phyloP scores from a whole-genome alignment of 108 stramenopile genomes.

The Cyclostephanos invisitatus region DNA sequence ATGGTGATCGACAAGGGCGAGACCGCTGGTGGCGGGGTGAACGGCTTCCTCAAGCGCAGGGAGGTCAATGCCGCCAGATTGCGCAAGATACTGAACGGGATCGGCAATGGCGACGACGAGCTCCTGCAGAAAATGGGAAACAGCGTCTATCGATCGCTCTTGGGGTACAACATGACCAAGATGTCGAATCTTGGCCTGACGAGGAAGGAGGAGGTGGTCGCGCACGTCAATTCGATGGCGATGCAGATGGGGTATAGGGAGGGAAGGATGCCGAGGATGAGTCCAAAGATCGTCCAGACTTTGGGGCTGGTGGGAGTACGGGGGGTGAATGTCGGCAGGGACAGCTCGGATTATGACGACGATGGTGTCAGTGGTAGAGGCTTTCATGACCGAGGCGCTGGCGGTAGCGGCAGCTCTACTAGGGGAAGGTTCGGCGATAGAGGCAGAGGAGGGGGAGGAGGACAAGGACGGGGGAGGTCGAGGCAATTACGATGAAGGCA shows the following conservation, averaged over 20 bases:
- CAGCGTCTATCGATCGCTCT: slow-evolving; percentile 54
- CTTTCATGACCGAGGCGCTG: slow-evolving; percentile 4
- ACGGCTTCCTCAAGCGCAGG: slow-evolving; percentile 27
- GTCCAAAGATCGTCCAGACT: slow-evolving; percentile 15
- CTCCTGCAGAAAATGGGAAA: slow-evolving; percentile 22
- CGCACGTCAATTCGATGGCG: slow-evolving; percentile 52
- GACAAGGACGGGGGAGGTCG: not conserved
- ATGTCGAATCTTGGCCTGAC: slow-evolving; percentile 44
- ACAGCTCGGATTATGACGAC: not conserved
- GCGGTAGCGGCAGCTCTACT: not conserved
- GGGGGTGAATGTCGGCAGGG: slow-evolving; percentile 32
- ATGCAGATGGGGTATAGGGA: slow-evolving; percentile 42
- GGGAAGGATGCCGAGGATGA: slow-evolving; percentile 32
- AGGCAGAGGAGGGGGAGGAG: not conserved
- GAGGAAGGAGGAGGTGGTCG: slow-evolving; percentile 58
- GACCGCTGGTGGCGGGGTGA: slow-evolving; percentile 31
- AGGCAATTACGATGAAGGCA: not conserved
- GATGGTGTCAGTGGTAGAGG: slow-evolving; percentile 6
- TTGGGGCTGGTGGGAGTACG: slow-evolving; percentile 35
- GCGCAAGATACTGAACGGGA: slow-evolving; percentile 35
- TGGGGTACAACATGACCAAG: slow-evolving; percentile 73
- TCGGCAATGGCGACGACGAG: slow-evolving; percentile 17
- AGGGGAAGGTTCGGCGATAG: not conserved
- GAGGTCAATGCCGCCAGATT: slow-evolving; percentile 36
- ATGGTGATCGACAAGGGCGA: slow-evolving; percentile 15